A percentile compares a stretch with the other conserved stretches of the same genome.
Evolutionary conservation across 768 basidiomycete species (phyloP).

Genomic region (Phanerodontia chrysosporium): DNA sequence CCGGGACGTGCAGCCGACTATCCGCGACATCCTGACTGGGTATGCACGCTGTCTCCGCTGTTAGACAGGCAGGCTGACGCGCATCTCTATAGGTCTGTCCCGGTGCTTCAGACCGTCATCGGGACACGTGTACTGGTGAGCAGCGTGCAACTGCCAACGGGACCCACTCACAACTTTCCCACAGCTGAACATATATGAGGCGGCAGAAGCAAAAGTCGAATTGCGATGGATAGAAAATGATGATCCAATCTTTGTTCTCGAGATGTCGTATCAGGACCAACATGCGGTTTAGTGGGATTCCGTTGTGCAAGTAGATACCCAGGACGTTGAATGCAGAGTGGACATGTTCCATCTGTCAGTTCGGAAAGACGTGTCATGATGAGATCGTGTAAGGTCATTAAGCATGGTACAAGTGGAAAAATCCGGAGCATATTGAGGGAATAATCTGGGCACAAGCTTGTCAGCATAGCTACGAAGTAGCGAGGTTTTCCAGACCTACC

Average conservation of each 20-base stretch:
- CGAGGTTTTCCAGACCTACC: not conserved
- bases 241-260: not conserved
- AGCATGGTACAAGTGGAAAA: not conserved
- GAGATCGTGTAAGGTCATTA: not conserved
- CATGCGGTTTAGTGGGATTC: not conserved
- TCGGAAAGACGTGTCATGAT: not conserved
- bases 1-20: not conserved
- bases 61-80: not conserved
- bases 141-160: not conserved
- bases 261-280: not conserved
- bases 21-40: not conserved
- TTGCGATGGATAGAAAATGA: not conserved
- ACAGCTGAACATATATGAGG: slow-evolving; percentile 1
- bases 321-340: not conserved
- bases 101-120: not conserved
- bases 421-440: not conserved
- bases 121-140: not conserved
- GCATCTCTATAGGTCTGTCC: not conserved
- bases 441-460: too few species aligned
- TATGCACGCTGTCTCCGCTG: not conserved
- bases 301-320: not conserved
- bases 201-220: not conserved
- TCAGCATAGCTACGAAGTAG: not conserved
- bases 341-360: not conserved
- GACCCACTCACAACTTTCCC: not conserved